These are phyloP conservation scores for Botrytis pseudocinerea DNA, from an alignment of 2,329 filamentous ascomycete species.

Conservation along the genomic window DNA sequence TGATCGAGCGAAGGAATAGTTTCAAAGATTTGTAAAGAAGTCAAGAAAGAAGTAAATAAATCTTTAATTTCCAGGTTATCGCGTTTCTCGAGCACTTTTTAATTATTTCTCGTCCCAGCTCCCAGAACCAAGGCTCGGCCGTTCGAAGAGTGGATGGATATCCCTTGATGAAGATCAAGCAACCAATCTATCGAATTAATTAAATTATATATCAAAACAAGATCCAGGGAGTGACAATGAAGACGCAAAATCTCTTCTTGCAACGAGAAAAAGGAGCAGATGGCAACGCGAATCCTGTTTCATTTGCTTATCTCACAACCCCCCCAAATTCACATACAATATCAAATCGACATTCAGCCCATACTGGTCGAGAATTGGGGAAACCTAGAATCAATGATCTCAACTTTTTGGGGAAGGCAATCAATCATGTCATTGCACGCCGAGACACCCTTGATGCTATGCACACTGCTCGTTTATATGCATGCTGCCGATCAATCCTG, in stretches of 20 bases:
- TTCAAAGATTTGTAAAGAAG: background rate
- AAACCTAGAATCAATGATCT: conserved; percentile 14
- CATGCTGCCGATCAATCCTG: conserved; percentile 20
- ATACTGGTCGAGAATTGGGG: conserved; percentile 9
- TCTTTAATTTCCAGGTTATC: conserved; percentile 15
- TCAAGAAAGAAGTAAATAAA: background rate
- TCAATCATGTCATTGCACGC: conserved; percentile 2
- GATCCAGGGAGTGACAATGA: background rate
- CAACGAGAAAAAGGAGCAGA: background rate
- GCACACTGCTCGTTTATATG: conserved; percentile 22
- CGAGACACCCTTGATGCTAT: conserved; percentile 6
- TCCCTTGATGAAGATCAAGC: conserved; percentile 15
- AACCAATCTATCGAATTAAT: background rate
- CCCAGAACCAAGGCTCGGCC: conserved; percentile 5
- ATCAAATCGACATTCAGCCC: background rate
- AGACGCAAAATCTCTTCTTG: background rate
- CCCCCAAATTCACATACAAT: background rate
- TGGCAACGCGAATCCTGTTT: background rate
- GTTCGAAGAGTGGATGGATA: conserved; percentile 17
- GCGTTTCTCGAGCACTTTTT: conserved; percentile 4
- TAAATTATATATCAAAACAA: conserved; percentile 13
- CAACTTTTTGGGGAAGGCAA: conserved; percentile 14
- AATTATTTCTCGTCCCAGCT: background rate
- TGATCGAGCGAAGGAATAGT: background rate
- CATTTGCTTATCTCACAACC: background rate